Evolutionary conservation across 1,139 yeast species (phyloP).

Genomic region (Debaryomyces sp.): DNA sequence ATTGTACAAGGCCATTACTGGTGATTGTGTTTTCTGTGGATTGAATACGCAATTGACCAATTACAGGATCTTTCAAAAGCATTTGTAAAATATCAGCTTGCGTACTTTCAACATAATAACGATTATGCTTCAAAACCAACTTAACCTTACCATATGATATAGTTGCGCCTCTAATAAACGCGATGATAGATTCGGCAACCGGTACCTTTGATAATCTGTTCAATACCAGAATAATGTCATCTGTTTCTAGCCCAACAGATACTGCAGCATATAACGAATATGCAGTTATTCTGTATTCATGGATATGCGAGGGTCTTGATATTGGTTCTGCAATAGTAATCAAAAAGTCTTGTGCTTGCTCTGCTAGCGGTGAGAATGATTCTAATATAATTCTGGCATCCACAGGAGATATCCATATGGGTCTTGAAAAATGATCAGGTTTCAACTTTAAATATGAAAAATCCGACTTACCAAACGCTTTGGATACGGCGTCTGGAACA

Average conservation of each 20-base stretch:
- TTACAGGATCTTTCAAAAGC: slow-evolving; percentile 87
- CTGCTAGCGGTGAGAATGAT: slow-evolving; percentile 94
- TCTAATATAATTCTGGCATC: slow-evolving; percentile 91
- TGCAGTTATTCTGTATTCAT: slow-evolving; percentile 90
- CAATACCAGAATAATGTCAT: slow-evolving; percentile 88
- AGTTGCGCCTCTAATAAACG: slow-evolving; percentile 88
- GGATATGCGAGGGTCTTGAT: slow-evolving; percentile 94
- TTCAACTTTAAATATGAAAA: slow-evolving; percentile 83
- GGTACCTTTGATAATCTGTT: slow-evolving; percentile 93
- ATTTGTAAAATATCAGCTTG: slow-evolving; percentile 93
- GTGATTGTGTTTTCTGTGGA: slow-evolving; percentile 53
- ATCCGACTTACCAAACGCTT: slow-evolving; percentile 80
- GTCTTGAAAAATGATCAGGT: slow-evolving; percentile 93
- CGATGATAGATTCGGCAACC: slow-evolving; percentile 82
- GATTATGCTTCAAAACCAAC: slow-evolving; percentile 87
- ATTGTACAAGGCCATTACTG: slow-evolving; percentile 54
- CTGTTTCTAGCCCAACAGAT: slow-evolving; percentile 94
- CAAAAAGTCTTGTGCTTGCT: slow-evolving; percentile 95
- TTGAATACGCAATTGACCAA: slow-evolving; percentile 81
- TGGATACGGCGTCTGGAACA: slow-evolving; percentile 83
- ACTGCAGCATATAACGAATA: slow-evolving; percentile 97
- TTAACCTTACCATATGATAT: slow-evolving; percentile 96
- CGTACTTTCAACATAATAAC: slow-evolving; percentile 95
- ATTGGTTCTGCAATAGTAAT: slow-evolving; percentile 98
- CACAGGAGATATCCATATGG: slow-evolving; percentile 94